Percentiles rank a stretch among this genome's conserved stretches.
phyloP scores from a whole-genome alignment of 106 monocot genomes.

The Dendrobium officinale region DNA sequence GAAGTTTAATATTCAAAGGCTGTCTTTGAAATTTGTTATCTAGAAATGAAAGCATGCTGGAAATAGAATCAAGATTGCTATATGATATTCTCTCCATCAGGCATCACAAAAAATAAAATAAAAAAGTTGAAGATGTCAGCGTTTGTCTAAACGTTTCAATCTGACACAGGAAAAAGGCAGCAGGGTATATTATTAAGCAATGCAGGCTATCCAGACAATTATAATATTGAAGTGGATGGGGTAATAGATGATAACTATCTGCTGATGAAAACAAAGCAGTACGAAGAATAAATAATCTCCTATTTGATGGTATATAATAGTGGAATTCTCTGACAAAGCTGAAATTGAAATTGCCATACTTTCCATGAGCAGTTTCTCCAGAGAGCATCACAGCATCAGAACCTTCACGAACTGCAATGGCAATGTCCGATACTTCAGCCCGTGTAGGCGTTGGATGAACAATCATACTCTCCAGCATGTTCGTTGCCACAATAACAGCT shows the following conservation, averaged over 20 bases:
- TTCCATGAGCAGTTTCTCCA: slow-evolving; percentile 98
- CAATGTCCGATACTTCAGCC: slow-evolving; percentile 96
- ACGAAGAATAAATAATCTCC: neutral
- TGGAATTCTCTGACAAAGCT: neutral
- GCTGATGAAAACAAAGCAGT: neutral
- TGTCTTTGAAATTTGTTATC: no score
- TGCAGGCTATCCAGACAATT: neutral
- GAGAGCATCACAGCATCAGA: slow-evolving; percentile 94
- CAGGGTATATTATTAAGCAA: neutral
- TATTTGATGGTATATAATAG: neutral
- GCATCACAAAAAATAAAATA: neutral
- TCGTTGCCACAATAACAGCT: slow-evolving; percentile 98
- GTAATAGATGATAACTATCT: neutral
- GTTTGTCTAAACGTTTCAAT: neutral
- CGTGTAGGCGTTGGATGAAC: slow-evolving; percentile 97
- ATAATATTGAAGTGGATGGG: neutral
- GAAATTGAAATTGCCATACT: slow-evolving; percentile 39
- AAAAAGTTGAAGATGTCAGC: neutral
- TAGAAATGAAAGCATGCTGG: no score
- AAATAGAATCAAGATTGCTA: no score
- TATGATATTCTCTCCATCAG: neutral
- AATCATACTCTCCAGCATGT: slow-evolving; percentile 99
- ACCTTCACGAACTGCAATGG: slow-evolving; percentile 97
- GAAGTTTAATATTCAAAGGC: no score
- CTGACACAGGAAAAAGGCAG: neutral